Evolutionary conservation across 2,329 filamentous ascomycete species (phyloP), one percentile per base, ranked within the genome.

Genomic region (Alternaria alternata): DNA sequence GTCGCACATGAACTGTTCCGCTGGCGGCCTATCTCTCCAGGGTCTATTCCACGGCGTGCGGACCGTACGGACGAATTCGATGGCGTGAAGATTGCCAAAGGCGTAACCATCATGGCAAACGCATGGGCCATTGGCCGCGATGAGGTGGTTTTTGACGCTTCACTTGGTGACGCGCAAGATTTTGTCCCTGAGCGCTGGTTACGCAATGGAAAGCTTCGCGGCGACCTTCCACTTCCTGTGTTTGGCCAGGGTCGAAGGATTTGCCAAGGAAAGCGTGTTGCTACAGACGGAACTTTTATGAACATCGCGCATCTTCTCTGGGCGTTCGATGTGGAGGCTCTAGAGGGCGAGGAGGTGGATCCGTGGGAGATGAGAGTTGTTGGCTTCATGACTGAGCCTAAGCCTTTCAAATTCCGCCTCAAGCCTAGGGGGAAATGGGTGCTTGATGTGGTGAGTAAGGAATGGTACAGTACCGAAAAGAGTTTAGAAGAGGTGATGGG

Each of bases 181-280:
- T 59, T 62, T n/a, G 51, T 51, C 7, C 59, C 59, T n/a, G 59
- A 62, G 51, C 59, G 55, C 38, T 62, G 59, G 59, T 8, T 62
- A 28, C 51, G 55, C 11, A 46, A 54, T 59, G 55, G 59, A 6
- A 62, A 42, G 38, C 20, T 62, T 18, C 55, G 59, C 6, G 34
- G 46, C 18, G 59, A 62, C 8, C 51, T 62, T 18, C 59, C 59
- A 20, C 51, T 62, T 5, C 59, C 59, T 18, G 59, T 62, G 41
- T 62, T 62, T 38, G 59, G 56, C 28, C 55, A 62, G 36, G 59
- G 59, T 26, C 44, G 59, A 55, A 59, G 59, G 12, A 59, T 59
- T 8, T 62, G 59, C 18, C 59, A 62, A 57, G 59, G 59, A 30
- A 62, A 62, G 39, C 56, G 55, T 42, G 56, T 62, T 18, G 59